A percentile compares a stretch with the other conserved stretches of the same genome.
These are phyloP conservation scores for Rhododendron griersonianum DNA, from an alignment of 148 eudicot genomes.

Conservation along the genomic window DNA sequence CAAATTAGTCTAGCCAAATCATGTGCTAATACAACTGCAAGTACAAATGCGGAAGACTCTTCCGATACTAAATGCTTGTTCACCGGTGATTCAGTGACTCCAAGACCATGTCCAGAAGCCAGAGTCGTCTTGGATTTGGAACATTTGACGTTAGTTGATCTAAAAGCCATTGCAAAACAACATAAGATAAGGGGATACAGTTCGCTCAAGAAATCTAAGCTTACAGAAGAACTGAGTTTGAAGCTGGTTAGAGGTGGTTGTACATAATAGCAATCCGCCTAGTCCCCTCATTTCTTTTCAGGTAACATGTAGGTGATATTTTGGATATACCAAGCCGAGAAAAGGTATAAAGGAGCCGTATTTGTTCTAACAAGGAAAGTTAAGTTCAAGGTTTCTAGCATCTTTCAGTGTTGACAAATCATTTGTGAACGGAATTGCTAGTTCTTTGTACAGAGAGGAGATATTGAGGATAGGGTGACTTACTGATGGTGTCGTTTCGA, in stretches of 20 bases:
- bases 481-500: not conserved
- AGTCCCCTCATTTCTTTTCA: not conserved
- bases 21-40: not conserved
- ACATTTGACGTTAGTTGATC: not conserved
- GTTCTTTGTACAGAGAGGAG: not conserved
- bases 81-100: not conserved
- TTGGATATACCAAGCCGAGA: not conserved
- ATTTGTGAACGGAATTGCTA: not conserved
- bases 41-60: conserved; percentile 6
- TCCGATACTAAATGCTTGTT: not conserved
- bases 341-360: not conserved
- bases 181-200: conserved; percentile 9
- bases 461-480: not conserved
- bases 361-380: not conserved
- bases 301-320: not conserved
- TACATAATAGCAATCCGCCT: not conserved
- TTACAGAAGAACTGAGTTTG: conserved; percentile 12
- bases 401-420: not conserved
- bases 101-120: not conserved
- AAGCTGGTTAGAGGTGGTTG: conserved; percentile 8
- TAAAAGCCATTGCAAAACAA: conserved; percentile 18
- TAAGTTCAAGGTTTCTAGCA: not conserved
- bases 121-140: not conserved
- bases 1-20: not conserved
- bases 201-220: conserved; percentile 16